phyloP scores from a whole-genome alignment of 1,284 basidiomycete species.

The Trichosporon coremiiforme region DNA sequence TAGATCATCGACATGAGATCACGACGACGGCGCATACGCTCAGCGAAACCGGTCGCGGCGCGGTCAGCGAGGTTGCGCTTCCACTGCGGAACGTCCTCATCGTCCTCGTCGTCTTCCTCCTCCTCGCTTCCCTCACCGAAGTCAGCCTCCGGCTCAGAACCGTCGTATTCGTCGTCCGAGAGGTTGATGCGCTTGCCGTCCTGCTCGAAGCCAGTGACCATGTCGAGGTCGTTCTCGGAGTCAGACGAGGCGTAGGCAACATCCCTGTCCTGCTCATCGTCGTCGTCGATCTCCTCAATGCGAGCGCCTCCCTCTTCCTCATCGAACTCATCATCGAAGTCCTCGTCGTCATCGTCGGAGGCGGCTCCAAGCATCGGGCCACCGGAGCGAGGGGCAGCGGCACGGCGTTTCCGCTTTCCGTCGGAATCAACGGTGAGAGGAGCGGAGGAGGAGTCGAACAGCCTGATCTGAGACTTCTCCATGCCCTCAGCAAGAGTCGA shows the following conservation, averaged over 20 bases:
- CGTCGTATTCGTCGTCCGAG: slow-evolving; percentile 50
- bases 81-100: slow-evolving; percentile 67
- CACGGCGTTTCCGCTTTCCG: slow-evolving; percentile 36
- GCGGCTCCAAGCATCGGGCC: slow-evolving; percentile 52
- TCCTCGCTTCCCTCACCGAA: slow-evolving; percentile 56
- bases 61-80: slow-evolving; percentile 70
- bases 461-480: slow-evolving; percentile 75
- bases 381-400: slow-evolving; percentile 46
- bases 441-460: slow-evolving; percentile 77
- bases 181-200: slow-evolving; percentile 56
- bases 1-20: slow-evolving; percentile 91
- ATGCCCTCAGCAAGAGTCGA: slow-evolving; percentile 83
- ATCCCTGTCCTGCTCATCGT: slow-evolving; percentile 48
- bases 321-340: slow-evolving; percentile 50
- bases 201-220: slow-evolving; percentile 55
- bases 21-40: slow-evolving; percentile 60
- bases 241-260: slow-evolving; percentile 78
- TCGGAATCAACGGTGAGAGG: slow-evolving; percentile 58
- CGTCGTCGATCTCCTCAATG: slow-evolving; percentile 54
- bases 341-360: slow-evolving; percentile 46
- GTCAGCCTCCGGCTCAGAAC: slow-evolving; percentile 55
- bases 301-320: slow-evolving; percentile 34
- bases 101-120: slow-evolving; percentile 48
- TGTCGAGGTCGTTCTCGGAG: slow-evolving; percentile 59
- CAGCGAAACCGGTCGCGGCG: slow-evolving; percentile 62